phyloP scores from a whole-genome alignment of 257 asterid genomes.

The Solanum sitiens region DNA sequence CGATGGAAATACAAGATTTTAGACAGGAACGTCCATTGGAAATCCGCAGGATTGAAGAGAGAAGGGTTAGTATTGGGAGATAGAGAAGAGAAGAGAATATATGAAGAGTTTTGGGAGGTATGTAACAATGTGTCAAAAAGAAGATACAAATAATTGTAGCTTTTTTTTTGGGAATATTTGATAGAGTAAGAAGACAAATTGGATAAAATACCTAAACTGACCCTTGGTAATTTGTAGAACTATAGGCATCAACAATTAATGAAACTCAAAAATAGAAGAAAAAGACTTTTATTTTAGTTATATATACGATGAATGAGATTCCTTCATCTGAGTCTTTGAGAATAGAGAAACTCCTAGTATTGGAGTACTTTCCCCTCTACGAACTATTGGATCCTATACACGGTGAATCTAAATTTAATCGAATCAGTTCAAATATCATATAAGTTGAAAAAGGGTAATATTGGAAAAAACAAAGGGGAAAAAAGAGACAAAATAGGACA shows the following conservation, averaged over 20 bases:
- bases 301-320: not conserved
- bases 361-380: not conserved
- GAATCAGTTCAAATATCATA: not conserved
- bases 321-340: not conserved
- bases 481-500: not conserved
- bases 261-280: not conserved
- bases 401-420: not conserved
- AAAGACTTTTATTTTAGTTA: too few relatives aligned
- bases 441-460: not conserved
- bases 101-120: not conserved
- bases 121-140: not conserved
- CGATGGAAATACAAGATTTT: not conserved
- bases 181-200: not conserved
- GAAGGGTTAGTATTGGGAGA: not conserved
- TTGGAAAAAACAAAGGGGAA: not conserved
- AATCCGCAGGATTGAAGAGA: not conserved
- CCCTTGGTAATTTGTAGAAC: not conserved
- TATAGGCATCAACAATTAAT: not conserved
- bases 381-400: rapidly evolving
- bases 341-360: not conserved
- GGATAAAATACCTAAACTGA: not conserved
- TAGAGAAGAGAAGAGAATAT: not conserved
- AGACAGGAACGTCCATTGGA: not conserved
- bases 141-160: not conserved
- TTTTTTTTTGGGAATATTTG: not conserved